Evolutionary conservation across 768 basidiomycete genomes (phyloP).

Genomic region (Mrakia gelida): DNA sequence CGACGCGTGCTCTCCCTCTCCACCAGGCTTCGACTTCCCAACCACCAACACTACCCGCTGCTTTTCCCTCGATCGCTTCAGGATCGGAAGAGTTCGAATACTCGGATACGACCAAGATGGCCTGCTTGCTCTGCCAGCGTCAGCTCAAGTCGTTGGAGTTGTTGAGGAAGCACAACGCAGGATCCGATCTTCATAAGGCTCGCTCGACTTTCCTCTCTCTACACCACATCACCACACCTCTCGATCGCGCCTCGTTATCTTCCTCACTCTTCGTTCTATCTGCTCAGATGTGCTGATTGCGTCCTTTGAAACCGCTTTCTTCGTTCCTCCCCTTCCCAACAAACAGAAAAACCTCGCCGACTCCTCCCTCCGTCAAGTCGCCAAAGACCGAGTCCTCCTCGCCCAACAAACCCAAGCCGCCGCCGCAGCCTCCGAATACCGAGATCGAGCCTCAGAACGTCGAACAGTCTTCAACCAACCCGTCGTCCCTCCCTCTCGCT

Average conservation of each 20-base stretch:
- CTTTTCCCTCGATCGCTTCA: background rate
- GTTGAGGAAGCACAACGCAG: constrained; percentile 81
- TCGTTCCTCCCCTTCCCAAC: background rate
- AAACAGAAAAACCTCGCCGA: constrained; percentile 78
- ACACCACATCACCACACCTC: constrained; percentile 22
- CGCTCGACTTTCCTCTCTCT: constrained; percentile 43
- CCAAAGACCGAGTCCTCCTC: constrained; percentile 51
- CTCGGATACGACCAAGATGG: constrained; percentile 65
- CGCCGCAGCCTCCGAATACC: constrained; percentile 63
- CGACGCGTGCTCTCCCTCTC: constrained; percentile 8
- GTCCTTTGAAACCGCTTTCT: background rate
- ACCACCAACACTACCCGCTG: background rate
- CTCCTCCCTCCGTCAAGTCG: constrained; percentile 52
- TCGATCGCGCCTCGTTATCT: background rate
- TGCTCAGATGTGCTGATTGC: background rate
- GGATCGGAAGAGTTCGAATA: constrained; percentile 66
- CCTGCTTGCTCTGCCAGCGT: constrained; percentile 84
- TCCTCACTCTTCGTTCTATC: background rate
- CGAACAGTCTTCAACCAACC: constrained; percentile 88
- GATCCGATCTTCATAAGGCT: constrained; percentile 94
- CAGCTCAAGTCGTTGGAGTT: constrained; percentile 87
- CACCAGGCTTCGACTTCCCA: background rate
- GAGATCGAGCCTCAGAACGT: constrained; percentile 90
- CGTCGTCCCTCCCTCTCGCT: constrained; percentile 67
- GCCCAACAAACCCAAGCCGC: constrained; percentile 36